Base-by-base conservation (phyloP, 2,329 filamentous ascomycete species). In the Keithomyces neogunnii region DNA sequence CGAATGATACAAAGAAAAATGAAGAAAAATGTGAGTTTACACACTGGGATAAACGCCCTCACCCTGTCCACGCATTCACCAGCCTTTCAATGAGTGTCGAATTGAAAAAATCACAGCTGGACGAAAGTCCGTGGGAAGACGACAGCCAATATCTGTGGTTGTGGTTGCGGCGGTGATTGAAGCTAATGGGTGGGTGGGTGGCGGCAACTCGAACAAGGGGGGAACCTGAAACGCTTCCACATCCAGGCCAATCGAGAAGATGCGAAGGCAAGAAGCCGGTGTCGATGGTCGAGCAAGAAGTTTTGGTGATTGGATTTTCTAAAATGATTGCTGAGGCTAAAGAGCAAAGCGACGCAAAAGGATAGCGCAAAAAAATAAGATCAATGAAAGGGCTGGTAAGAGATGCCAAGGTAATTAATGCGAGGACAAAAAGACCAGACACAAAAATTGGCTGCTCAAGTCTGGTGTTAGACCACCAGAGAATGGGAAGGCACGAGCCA, bases 1-100 rank as follows among this genome's bases (percentile, higher is more conserved):
- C 52, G 55, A 56, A 53, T 55, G 42, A 51, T 49, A 55, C 55
- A 47, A 51, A 49, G 44, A 55, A 44, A 51, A 52, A 56, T 54
- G 57, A 54, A 51, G 45, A 47, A 13, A 35, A 10, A 35, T 35
- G 44, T 43, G 32, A 44, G 44, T 42, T 38, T 26, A 26, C 42
- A 13, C 28, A 19, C 10, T n/a, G 31, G 29, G n/a, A 13, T 28
- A 5, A 1, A 28, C n/a, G 3, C 13, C 9, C n/a, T 48, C 45
- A 45, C 13, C 40, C 19, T 3, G 31, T 45, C 40, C 32, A 42
- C 45, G n/a, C 33, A 11, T 44, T 49, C 13, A 28, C 11, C 33
- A 33, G 45, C 13, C 48, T 36, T 44, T 30, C n/a, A 47, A 46
- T 7, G 44, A 33, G 13, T 10, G 32, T 30, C n/a, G 35, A n/a